Base-by-base conservation (phyloP, 2,329 filamentous ascomycete species). In the Fusarium brevicatenulatum region DNA sequence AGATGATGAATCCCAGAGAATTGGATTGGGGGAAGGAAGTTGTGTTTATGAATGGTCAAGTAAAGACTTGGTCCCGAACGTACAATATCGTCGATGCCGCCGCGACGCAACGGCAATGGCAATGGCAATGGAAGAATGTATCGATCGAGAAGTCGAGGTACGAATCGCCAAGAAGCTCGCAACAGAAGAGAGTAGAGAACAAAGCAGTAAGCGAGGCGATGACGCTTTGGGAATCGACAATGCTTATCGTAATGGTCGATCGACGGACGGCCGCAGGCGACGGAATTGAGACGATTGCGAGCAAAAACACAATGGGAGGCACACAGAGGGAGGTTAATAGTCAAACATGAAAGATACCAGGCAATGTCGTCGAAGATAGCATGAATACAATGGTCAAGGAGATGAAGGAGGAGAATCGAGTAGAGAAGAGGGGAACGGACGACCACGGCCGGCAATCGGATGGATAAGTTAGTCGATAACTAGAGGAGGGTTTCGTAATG, bases 381-480 rank as follows among this genome's bases (percentile, higher is more conserved):
- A 66, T 59, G 49, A 39, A 75, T 50, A 46, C 55, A 47, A 34
- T 57, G 25, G 60, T 47, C 59, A 65, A 50, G 60, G 54, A 65
- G 62, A 70, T 62, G 63, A 36, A 63, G 40, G 43, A 64, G 54
- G 36, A 59, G 50, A 68, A 54, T 40, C 52, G 42, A 58, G 49
- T 57, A 52, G 59, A 39, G 44, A 69, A 67, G 72, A 72, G 72
- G 71, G 72, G 69, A 60, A 70, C 50, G 44, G 65, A 68, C 66
- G 65, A 68, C 66, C 52, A 72, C 55, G 58, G 55, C 39, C 61
- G 72, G 66, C 65, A 74, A 66, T 70, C 65, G 71, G 68, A 50
- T 47, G 46, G 54, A 46, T 55, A 37, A 37, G 36, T 37, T 37
- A 66, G 46, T 66, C 37, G 30, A 66, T 23, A 28, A 28, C 25